Conservation (phyloP, 345 rosid species). For the thale cress (Arabidopsis thaliana) region DNA sequence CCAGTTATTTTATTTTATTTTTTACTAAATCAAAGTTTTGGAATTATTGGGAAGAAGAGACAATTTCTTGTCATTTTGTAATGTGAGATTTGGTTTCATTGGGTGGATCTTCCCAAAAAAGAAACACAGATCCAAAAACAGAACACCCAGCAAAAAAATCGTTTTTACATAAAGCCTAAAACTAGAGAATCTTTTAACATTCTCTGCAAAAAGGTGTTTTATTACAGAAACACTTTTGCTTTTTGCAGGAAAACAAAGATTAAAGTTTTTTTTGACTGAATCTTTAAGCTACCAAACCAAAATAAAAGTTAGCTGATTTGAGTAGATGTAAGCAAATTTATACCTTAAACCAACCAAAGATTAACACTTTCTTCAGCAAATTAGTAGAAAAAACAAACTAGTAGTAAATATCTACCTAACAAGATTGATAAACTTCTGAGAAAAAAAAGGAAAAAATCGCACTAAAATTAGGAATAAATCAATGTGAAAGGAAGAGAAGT, state of each 20-base stretch:
- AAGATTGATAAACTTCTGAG: conserved; percentile 21
- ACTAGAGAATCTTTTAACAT: conserved; percentile 39
- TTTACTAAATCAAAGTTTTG: not conserved
- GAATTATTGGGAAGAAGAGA: conserved; percentile 40
- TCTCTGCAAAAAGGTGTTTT: conserved; percentile 2
- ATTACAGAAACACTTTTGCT: conserved; percentile 34
- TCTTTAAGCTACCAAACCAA: conserved; percentile 17
- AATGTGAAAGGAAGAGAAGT: not conserved
- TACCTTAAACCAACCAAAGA: conserved; percentile 19
- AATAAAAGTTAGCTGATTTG: not conserved
- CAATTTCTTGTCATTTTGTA: conserved; percentile 37
- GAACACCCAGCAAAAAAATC: conserved; percentile 17
- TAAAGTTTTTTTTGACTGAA: not conserved
- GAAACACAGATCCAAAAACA: conserved; percentile 39
- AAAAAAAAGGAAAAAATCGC: not conserved
- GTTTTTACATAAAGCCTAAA: conserved; percentile 28
- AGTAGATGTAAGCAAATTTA: conserved; percentile 19
- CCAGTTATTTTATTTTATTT: not conserved
- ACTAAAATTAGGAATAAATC: conserved; percentile 12
- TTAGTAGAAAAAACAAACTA: not conserved
- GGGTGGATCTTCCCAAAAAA: conserved; percentile 41
- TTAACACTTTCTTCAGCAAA: conserved; percentile 28
- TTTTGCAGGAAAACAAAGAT: conserved; percentile 24
- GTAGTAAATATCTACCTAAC: conserved; percentile 8
- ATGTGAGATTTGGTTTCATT: conserved; percentile 39